Base-by-base conservation (phyloP, 192 early-diverging fungal genomes). In the Gorgonomyces haynaldii region DNA sequence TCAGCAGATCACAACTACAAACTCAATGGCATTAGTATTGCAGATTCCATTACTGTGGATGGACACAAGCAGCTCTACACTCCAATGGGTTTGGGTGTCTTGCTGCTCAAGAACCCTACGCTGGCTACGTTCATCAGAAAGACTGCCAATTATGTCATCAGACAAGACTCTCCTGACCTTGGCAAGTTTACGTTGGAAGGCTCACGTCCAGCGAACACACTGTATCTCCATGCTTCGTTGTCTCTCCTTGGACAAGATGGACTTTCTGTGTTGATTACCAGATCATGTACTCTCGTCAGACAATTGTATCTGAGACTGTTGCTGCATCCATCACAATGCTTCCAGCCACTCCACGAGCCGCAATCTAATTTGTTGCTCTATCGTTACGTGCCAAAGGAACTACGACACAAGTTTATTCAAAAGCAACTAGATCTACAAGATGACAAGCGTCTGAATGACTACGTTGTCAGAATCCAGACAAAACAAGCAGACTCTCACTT, bases 31-130 rank as follows among this genome's bases (percentile, higher is more conserved):
- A 72, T 77, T 39, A 39, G 55, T 13, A 26, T 31, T 10, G 71
- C 74, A 37, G 66, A 74, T 62, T 69, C 62, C 10, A 67, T 77
- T 36, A 74, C 74, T 5, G 55, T 77, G 35, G 74, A 77, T 48
- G 74, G 71, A 34, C 74, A 77, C 54, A 77, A 77, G 51, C 69
- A 74, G 45, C 66, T 77, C 22, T 77, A 77, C 57, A 77, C 71
- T 1, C 74, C 74, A 1, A 62, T 74, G 62, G 74, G 74, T 22
- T 58, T 73, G 25, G 74, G 74, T 9, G 56, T 77, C 12, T 31
- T 77, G 12, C 56, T 77, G 13, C 65, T 71, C 36, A 44, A 52
- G 15, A 50, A 58, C 29, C 67, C 67, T 2, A 42, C 53, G 0
- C 32, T 43, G 35, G 46, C 65, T 8, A 29, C 41, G 27, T 27